Percentiles rank a stretch among this genome's conserved stretches.
These are phyloP conservation scores for Saccharomycopsis crataegensis DNA, from an alignment of 1,139 yeast genomes.

Conservation along the genomic window DNA sequence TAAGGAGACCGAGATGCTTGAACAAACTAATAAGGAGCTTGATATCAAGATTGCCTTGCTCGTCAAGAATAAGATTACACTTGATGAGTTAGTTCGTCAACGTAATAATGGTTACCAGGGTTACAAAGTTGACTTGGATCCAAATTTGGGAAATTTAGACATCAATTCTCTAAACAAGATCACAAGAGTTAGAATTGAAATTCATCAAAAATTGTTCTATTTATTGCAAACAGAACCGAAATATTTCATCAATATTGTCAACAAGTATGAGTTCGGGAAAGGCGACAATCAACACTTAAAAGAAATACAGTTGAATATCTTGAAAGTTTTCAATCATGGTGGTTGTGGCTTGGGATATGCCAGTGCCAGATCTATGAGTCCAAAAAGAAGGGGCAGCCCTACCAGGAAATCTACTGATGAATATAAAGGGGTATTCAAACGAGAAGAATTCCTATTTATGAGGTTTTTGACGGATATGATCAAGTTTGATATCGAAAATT, in stretches of 20 bases:
- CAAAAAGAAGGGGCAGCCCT: slow-evolving; percentile 54
- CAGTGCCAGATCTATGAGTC: neutral
- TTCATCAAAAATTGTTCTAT: slow-evolving; percentile 73
- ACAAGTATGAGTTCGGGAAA: slow-evolving; percentile 25
- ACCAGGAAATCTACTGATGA: slow-evolving; percentile 37
- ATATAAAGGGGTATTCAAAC: neutral
- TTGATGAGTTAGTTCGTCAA: slow-evolving; percentile 64
- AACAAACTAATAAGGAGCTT: slow-evolving; percentile 67
- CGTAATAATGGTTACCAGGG: slow-evolving; percentile 33
- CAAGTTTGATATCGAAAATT: slow-evolving; percentile 22
- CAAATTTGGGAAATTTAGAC: slow-evolving; percentile 21
- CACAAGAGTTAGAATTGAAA: slow-evolving; percentile 25
- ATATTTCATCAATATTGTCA: slow-evolving; percentile 45
- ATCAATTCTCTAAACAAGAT: slow-evolving; percentile 25
- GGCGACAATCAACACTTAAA: neutral
- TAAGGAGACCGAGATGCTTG: slow-evolving; percentile 57
- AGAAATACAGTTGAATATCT: neutral
- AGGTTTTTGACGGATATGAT: slow-evolving; percentile 6
- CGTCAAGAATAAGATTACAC: slow-evolving; percentile 69
- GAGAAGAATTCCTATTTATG: slow-evolving; percentile 18
- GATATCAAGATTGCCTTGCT: slow-evolving; percentile 75
- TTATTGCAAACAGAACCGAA: slow-evolving; percentile 77
- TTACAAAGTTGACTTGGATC: slow-evolving; percentile 24
- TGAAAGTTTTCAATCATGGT: slow-evolving; percentile 14
- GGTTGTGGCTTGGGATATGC: slow-evolving; percentile 20